Evolutionary conservation across 495 filamentous ascomycete genomes (phyloP).

Genomic region (Penicillium subrubescens): DNA sequence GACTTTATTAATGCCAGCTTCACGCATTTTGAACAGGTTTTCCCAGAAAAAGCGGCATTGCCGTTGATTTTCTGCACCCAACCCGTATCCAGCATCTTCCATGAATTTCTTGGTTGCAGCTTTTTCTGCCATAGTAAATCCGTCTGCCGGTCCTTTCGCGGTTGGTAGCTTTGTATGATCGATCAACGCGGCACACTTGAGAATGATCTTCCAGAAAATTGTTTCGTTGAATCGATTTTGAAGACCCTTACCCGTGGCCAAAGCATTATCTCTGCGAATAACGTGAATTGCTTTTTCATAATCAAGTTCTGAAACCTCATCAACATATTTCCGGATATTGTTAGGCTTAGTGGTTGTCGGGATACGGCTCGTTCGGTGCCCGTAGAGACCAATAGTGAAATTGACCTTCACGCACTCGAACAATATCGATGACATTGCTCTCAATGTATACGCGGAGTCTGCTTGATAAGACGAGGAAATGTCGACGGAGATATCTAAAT

Average conservation of each 20-base stretch:
- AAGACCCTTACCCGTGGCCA: constrained; percentile 11
- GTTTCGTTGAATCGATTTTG: constrained; percentile 23
- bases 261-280: constrained; percentile 19
- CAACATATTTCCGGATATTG: constrained; percentile 2
- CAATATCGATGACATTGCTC: constrained; percentile 13
- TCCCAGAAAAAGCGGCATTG: constrained; percentile 26
- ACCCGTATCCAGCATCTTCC: constrained; percentile 16
- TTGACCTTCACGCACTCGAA: constrained; percentile 10
- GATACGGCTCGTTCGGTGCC: constrained; percentile 1
- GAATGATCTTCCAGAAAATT: constrained; percentile 23
- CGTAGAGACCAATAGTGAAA: constrained; percentile 13
- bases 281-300: constrained; percentile 16
- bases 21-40: constrained; percentile 23
- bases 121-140: constrained; percentile 31
- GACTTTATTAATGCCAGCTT: constrained; percentile 20
- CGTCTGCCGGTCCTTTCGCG: constrained; percentile 24
- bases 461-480: constrained; percentile 6
- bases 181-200: constrained; percentile 20
- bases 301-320: constrained; percentile 12
- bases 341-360: constrained; percentile 12
- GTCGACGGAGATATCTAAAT: not conserved
- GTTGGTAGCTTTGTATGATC: constrained; percentile 19
- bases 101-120: constrained; percentile 26
- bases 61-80: constrained; percentile 21
- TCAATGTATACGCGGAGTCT: constrained; percentile 7